phyloP scores from a whole-genome alignment of 164 flowering plant genomes.

The Piper longum region DNA sequence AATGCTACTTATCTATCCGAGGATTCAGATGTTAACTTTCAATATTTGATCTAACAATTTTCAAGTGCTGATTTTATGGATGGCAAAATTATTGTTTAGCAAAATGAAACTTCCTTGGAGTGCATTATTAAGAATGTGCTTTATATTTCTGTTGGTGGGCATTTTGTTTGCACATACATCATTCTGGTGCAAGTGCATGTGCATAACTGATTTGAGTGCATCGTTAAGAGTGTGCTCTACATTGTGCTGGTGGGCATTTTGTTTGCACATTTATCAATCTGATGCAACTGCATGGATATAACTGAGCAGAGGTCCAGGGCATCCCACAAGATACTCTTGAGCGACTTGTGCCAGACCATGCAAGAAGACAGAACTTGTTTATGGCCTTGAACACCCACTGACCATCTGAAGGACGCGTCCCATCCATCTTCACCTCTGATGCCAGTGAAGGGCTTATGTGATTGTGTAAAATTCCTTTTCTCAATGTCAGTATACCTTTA shows the following conservation, averaged over 20 bases:
- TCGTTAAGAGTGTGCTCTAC: background rate
- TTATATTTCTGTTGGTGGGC: background rate
- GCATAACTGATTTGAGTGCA: background rate
- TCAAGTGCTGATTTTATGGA: no score
- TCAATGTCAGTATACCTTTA: no score
- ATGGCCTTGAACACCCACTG: constrained; percentile 68
- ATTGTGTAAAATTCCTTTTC: background rate
- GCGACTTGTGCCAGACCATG: constrained; percentile 81
- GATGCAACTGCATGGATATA: background rate
- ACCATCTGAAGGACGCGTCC: background rate
- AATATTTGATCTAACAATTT: background rate
- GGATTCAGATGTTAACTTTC: background rate
- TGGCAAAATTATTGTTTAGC: no score
- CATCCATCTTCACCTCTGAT: background rate
- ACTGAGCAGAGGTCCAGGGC: constrained; percentile 49
- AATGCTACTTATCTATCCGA: background rate
- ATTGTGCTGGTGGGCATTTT: background rate
- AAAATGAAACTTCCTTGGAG: background rate
- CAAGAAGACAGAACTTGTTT: constrained; percentile 82
- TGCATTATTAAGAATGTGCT: background rate
- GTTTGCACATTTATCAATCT: background rate
- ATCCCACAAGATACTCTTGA: constrained; percentile 46
- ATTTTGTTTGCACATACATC: background rate
- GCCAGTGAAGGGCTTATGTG: background rate
- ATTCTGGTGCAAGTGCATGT: background rate